phyloP scores from a whole-genome alignment of 768 basidiomycete genomes.

The Lactarius quietus region DNA sequence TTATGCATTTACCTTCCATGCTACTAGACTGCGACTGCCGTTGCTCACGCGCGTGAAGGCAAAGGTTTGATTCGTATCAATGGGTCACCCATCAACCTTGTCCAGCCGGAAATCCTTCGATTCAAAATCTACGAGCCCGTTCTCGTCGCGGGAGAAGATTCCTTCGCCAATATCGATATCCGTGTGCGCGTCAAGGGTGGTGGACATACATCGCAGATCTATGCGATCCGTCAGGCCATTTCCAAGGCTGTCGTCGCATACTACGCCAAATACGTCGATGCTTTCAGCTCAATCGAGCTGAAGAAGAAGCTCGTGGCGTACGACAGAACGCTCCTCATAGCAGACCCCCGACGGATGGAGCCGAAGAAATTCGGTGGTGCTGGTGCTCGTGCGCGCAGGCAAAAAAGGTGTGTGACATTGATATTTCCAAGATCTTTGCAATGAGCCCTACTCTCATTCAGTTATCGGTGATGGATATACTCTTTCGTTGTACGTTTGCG shows the following conservation, averaged over 20 bases:
- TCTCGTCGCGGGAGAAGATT: slow-evolving; percentile 88
- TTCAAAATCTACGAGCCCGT: slow-evolving; percentile 98
- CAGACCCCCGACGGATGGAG: slow-evolving; percentile 96
- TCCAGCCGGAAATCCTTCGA: slow-evolving; percentile 93
- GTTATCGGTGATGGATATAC: slow-evolving; percentile 69
- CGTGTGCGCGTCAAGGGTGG: slow-evolving; percentile 98
- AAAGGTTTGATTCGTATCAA: slow-evolving; percentile 96
- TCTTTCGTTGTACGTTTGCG: slow-evolving; percentile 37
- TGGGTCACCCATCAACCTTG: slow-evolving; percentile 92
- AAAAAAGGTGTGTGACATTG: slow-evolving; percentile 71
- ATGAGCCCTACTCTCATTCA: slow-evolving; percentile 32
- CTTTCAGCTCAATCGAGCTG: slow-evolving; percentile 93
- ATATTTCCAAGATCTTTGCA: background rate
- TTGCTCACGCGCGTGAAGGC: slow-evolving; percentile 95
- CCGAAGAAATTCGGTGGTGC: slow-evolving; percentile 99
- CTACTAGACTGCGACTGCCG: slow-evolving; percentile 90
- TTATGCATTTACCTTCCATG: slow-evolving; percentile 9
- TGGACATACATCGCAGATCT: slow-evolving; percentile 98
- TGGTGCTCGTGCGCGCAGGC: slow-evolving; percentile 97
- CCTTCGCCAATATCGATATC: slow-evolving; percentile 86
- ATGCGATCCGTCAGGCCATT: slow-evolving; percentile 98
- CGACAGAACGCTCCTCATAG: slow-evolving; percentile 86
- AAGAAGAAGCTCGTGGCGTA: slow-evolving; percentile 98
- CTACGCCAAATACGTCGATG: slow-evolving; percentile 98
- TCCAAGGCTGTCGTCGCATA: slow-evolving; percentile 97